Evolutionary conservation across 1,284 basidiomycete species (phyloP).

Genomic region (Trametes sp.): DNA sequence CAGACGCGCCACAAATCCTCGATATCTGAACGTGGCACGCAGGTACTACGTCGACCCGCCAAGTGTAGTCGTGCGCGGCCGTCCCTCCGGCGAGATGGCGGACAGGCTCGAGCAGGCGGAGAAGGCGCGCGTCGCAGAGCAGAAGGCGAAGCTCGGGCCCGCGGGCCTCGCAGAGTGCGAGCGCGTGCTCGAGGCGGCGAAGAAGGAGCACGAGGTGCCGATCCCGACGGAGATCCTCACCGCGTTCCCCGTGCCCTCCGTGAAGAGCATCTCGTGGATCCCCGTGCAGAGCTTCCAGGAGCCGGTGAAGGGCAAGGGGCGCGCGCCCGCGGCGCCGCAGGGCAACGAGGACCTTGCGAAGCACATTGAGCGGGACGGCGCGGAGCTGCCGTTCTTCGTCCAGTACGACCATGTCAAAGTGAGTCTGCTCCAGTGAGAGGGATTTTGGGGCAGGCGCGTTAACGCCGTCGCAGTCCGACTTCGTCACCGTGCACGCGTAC

Average conservation of each 20-base stretch:
- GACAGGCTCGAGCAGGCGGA: slow-evolving; percentile 86
- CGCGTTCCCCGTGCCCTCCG: slow-evolving; percentile 87
- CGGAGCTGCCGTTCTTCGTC: slow-evolving; percentile 84
- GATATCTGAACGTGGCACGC: background rate
- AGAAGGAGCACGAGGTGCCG: slow-evolving; percentile 84
- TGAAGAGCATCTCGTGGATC: slow-evolving; percentile 94
- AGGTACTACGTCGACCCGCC: slow-evolving; percentile 84
- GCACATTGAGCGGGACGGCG: slow-evolving; percentile 78
- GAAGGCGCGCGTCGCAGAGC: slow-evolving; percentile 77
- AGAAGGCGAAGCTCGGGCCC: slow-evolving; percentile 78
- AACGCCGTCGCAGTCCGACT: slow-evolving; percentile 75
- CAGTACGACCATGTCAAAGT: slow-evolving; percentile 92
- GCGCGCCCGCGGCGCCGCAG: slow-evolving; percentile 32
- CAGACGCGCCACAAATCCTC: too few relatives aligned
- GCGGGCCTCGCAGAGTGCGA: slow-evolving; percentile 82
- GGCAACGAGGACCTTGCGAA: slow-evolving; percentile 55
- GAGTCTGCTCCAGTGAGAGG: slow-evolving; percentile 30
- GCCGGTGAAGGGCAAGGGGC: slow-evolving; percentile 54
- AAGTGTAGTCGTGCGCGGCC: slow-evolving; percentile 82
- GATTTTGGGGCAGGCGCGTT: background rate
- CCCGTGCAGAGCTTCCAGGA: slow-evolving; percentile 86
- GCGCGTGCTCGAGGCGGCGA: slow-evolving; percentile 80
- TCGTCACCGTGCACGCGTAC: slow-evolving; percentile 84
- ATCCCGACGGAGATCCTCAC: slow-evolving; percentile 86
- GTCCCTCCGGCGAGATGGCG: slow-evolving; percentile 88